These are phyloP conservation scores for Beauveria australis DNA, from an alignment of 2,329 filamentous ascomycete genomes.

Conservation along the genomic window DNA sequence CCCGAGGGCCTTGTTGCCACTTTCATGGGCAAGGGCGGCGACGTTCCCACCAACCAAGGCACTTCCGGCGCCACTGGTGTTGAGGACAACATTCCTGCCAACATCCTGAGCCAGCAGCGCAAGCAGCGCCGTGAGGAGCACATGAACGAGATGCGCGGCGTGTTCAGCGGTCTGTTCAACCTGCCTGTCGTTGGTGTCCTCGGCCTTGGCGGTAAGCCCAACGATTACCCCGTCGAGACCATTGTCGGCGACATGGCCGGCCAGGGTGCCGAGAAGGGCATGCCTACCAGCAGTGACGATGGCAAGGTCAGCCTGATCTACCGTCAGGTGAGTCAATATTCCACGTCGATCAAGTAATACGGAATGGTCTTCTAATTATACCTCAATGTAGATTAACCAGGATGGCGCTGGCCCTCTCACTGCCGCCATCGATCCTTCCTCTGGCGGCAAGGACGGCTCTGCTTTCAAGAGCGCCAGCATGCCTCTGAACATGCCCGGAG, in stretches of 20 bases:
- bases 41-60: constrained; percentile 23
- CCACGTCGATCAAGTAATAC: no score
- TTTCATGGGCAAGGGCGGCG: constrained; percentile 43
- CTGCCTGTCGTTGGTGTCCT: constrained; percentile 9
- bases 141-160: constrained; percentile 1
- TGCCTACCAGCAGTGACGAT: constrained; percentile 53
- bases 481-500: constrained; percentile 49
- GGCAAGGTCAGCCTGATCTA: constrained; percentile 56
- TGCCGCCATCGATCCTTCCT: constrained; percentile 49
- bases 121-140: constrained; percentile 11
- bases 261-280: constrained; percentile 41
- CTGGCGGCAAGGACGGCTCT: constrained; percentile 46
- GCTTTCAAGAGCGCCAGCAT: constrained; percentile 51
- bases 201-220: constrained; percentile 32
- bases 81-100: constrained; percentile 26
- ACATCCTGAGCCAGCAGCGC: not conserved
- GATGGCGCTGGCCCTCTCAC: constrained; percentile 54
- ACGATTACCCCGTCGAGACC: constrained; percentile 33
- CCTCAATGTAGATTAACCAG: constrained; percentile 49
- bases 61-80: constrained; percentile 27
- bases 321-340: constrained; percentile 32
- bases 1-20: constrained; percentile 38
- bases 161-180: constrained; percentile 15
- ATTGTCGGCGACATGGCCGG: constrained; percentile 48
- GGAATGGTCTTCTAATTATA: not conserved